Evolutionary conservation across 1,284 basidiomycete genomes (phyloP).

Genomic region (Marasmius oreades): DNA sequence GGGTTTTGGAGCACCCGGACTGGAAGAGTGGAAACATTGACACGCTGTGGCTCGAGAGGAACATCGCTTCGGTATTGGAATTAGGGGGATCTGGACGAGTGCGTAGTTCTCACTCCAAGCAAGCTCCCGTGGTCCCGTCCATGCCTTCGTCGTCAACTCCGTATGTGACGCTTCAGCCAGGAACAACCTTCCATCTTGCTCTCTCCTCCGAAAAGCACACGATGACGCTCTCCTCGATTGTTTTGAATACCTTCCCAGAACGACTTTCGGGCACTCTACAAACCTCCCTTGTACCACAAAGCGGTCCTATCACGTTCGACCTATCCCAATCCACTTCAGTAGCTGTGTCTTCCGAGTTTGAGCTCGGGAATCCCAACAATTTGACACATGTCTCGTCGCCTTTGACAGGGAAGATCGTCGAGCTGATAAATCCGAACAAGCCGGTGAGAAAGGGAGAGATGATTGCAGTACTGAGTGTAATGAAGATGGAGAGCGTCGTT

Average conservation of each 20-base stretch:
- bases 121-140: not conserved
- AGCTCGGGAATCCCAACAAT: conserved; percentile 35
- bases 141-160: not conserved
- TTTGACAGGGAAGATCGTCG: conserved; percentile 37
- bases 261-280: conserved; percentile 34
- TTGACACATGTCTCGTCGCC: conserved; percentile 30
- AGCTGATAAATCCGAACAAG: conserved; percentile 20
- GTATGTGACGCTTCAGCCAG: conserved; percentile 30
- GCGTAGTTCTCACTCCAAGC: not conserved
- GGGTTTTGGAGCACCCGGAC: conserved; percentile 29
- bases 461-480: conserved; percentile 33
- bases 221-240: conserved; percentile 32
- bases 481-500: conserved; percentile 43
- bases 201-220: conserved; percentile 25
- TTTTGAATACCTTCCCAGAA: conserved; percentile 35
- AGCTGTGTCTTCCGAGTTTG: conserved; percentile 24
- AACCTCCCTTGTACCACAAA: conserved; percentile 25
- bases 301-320: conserved; percentile 28
- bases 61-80: conserved; percentile 19
- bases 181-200: conserved; percentile 32
- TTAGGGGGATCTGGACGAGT: conserved; percentile 17
- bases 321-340: conserved; percentile 31
- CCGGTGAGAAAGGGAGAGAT: conserved; percentile 31
- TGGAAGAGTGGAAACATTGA: conserved; percentile 30
- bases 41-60: conserved; percentile 37